Conservation (phyloP, 164 flowering plant genomes). For the Berberis vulgaris region DNA sequence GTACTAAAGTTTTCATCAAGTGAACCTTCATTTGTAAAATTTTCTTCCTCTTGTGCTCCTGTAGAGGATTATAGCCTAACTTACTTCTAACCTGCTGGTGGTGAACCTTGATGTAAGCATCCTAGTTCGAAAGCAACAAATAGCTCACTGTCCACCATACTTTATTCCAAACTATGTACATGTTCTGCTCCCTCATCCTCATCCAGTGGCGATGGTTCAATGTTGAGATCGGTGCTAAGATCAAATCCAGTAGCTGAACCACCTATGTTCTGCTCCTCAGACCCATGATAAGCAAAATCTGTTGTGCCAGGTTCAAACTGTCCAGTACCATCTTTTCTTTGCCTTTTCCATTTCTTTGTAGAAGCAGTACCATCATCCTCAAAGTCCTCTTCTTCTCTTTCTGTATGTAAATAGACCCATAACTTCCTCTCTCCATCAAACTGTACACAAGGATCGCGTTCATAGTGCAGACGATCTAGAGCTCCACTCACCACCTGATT, state of each 20-base stretch:
- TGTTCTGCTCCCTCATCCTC: conserved; percentile 34
- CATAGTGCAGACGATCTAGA: conserved; percentile 93
- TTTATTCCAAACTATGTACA: conserved; percentile 23
- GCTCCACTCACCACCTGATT: conserved; percentile 98
- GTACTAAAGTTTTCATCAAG: conserved; percentile 46
- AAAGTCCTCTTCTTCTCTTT: conserved; percentile 96
- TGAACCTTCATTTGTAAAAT: conserved; percentile 71
- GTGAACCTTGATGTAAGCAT: conserved; percentile 18
- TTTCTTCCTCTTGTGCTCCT: conserved; percentile 63
- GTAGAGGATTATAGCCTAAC: conserved; percentile 33
- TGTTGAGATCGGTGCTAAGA: conserved; percentile 50
- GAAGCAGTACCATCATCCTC: conserved; percentile 98
- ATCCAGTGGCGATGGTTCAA: conserved; percentile 32
- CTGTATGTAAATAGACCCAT: conserved; percentile 94
- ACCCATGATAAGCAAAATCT: conserved; percentile 45
- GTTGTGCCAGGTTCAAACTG: conserved; percentile 45
- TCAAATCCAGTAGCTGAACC: conserved; percentile 32
- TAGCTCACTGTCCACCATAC: conserved; percentile 22
- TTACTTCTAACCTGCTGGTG: conserved; percentile 44
- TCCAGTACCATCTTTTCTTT: conserved; percentile 60
- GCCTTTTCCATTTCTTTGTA: conserved; percentile 97
- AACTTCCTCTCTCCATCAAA: conserved; percentile 83
- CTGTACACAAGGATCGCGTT: conserved; percentile 97
- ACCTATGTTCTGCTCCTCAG: conserved; percentile 32
- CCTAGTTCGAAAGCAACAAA: conserved; percentile 27